These are phyloP conservation scores for Oryza coarctata DNA, from an alignment of 176 grass and related monocot species.

Conservation along the genomic window DNA sequence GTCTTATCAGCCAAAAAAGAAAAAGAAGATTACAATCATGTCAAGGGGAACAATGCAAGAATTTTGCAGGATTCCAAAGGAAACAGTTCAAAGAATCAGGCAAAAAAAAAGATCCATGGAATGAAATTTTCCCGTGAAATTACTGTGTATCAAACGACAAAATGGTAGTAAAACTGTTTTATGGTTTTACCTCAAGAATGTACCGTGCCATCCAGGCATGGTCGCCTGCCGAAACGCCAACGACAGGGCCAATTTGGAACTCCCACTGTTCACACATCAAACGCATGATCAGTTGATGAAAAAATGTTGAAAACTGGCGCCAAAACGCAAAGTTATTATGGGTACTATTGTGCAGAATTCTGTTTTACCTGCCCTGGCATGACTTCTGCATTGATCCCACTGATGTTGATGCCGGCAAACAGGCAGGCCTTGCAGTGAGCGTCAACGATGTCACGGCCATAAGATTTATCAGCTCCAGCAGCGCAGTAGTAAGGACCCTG, in stretches of 20 bases:
- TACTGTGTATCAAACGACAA: neutral
- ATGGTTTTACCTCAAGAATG: slow-evolving; percentile 66
- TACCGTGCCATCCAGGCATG: slow-evolving; percentile 80
- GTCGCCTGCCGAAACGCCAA: slow-evolving; percentile 60
- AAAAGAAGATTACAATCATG: neutral
- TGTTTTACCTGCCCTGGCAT: slow-evolving; percentile 76
- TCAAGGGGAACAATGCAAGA: neutral
- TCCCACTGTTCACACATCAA: slow-evolving; percentile 60
- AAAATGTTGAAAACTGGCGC: neutral
- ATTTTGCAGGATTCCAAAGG: neutral
- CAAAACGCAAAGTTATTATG: neutral
- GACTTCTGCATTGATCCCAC: slow-evolving; percentile 86
- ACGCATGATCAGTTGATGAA: neutral
- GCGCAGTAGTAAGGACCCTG: slow-evolving; percentile 88
- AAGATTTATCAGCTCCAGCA: slow-evolving; percentile 68
- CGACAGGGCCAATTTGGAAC: slow-evolving; percentile 78
- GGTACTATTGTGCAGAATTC: neutral
- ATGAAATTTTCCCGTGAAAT: neutral
- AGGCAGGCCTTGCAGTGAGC: slow-evolving; percentile 85
- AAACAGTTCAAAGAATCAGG: neutral
- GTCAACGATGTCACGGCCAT: slow-evolving; percentile 71
- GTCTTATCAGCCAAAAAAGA: neutral
- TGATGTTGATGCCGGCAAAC: slow-evolving; percentile 72
- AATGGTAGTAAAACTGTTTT: neutral
- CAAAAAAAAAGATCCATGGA: too few species aligned